Conservation (phyloP, 2,329 filamentous ascomycete genomes). For the Colletotrichum trifolii region DNA sequence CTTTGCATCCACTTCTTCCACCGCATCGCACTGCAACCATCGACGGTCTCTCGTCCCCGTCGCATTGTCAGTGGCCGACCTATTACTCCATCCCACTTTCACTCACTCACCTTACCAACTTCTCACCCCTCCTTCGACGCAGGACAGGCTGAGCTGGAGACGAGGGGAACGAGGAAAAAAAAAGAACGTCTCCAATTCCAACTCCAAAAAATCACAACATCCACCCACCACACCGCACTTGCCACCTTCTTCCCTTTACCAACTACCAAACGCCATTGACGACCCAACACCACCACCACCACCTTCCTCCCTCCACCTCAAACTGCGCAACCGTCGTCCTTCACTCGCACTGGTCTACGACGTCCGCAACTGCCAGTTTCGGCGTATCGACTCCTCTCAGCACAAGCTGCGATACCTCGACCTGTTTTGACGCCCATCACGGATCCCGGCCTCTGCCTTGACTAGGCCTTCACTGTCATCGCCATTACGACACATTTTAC, state of each 20-base stretch:
- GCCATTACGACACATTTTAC: conserved; percentile 10
- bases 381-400: conserved; percentile 1
- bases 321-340: conserved; percentile 6
- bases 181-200: conserved; percentile 37
- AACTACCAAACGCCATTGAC: background rate
- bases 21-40: conserved; percentile 14
- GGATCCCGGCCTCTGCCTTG: conserved; percentile 34
- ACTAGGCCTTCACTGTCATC: conserved; percentile 30
- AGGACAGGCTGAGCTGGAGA: too few relatives aligned
- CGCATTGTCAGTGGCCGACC: conserved; percentile 17
- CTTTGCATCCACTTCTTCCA: conserved; percentile 23
- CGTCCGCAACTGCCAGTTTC: conserved; percentile 13
- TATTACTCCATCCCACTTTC: conserved; percentile 24
- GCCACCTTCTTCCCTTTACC: conserved; percentile 20
- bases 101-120: conserved; percentile 4
- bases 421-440: conserved; percentile 34
- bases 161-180: conserved; percentile 1
- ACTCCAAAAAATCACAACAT: conserved; percentile 33
- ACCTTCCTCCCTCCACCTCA: conserved; percentile 7
- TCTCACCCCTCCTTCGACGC: conserved; percentile 23
- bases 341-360: conserved; percentile 10
- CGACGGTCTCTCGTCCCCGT: conserved; percentile 16
- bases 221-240: conserved; percentile 23
- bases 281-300: conserved; percentile 12
- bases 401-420: conserved; percentile 23